Evolutionary conservation across 1,284 basidiomycete genomes (phyloP).

Genomic region (Cryptococcus sp.): DNA sequence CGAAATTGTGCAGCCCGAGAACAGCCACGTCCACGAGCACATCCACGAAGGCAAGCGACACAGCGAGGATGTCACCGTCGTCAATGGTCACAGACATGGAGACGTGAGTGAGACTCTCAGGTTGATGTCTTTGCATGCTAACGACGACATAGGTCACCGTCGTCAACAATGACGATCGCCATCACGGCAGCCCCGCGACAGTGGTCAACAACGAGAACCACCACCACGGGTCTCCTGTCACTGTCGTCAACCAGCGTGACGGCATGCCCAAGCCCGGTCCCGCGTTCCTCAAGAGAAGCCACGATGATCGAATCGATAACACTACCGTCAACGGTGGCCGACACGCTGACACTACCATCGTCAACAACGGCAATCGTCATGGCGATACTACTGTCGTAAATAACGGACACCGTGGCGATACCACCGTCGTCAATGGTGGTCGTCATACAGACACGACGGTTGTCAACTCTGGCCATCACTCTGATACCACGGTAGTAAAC

Average conservation of each 20-base stretch:
- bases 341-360: conserved; percentile 2
- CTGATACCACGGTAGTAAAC: conserved; percentile 10
- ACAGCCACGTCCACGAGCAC: conserved; percentile 8
- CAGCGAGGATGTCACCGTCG: conserved; percentile 3
- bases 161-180: not conserved
- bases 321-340: conserved; percentile 7
- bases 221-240: conserved; percentile 2
- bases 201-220: conserved; percentile 4
- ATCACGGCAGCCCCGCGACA: conserved; percentile 1
- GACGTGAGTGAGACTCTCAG: conserved; percentile 5
- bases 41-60: conserved; percentile 10
- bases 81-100: conserved; percentile 5
- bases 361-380: conserved; percentile 1
- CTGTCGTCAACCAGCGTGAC: conserved; percentile 7
- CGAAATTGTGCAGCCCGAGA: not conserved
- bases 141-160: not conserved
- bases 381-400: conserved; percentile 11
- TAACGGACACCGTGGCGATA: conserved; percentile 7
- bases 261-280: conserved; percentile 10
- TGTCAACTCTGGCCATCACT: conserved; percentile 6
- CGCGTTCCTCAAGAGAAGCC: conserved; percentile 15
- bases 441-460: conserved; percentile 15
- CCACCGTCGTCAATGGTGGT: conserved; percentile 14
- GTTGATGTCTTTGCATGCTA: not conserved
- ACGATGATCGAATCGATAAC: conserved; percentile 3